Evolutionary conservation across 1,284 basidiomycete genomes (phyloP).

Genomic region (Boletus smithii): DNA sequence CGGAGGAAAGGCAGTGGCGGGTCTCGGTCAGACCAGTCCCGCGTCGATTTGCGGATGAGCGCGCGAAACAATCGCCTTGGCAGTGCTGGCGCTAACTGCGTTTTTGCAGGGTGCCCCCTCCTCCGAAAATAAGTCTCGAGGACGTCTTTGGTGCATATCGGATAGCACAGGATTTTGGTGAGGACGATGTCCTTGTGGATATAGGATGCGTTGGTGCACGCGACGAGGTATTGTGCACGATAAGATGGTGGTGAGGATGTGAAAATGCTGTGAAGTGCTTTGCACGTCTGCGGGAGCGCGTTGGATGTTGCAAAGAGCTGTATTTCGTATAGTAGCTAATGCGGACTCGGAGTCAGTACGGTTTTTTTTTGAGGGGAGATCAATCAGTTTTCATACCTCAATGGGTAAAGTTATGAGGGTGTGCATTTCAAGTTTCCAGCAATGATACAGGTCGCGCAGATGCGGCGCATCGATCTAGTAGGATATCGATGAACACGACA

Average conservation of each 20-base stretch:
- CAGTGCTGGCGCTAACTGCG: slow-evolving; percentile 38
- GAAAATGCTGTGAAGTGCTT: slow-evolving; percentile 51
- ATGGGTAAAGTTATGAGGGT: slow-evolving; percentile 41
- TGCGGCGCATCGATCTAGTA: too few relatives aligned
- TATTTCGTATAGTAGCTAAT: slow-evolving; percentile 70
- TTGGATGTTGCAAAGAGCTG: slow-evolving; percentile 64
- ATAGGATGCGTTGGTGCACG: slow-evolving; percentile 29
- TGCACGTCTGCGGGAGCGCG: slow-evolving; percentile 54
- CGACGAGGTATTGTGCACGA: slow-evolving; percentile 58
- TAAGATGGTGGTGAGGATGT: slow-evolving; percentile 49
- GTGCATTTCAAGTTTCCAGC: slow-evolving; percentile 9
- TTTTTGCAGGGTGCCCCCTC: neutral
- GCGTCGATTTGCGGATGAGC: slow-evolving; percentile 33
- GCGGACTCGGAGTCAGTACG: neutral
- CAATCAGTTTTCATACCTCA: slow-evolving; percentile 38
- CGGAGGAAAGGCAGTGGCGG: slow-evolving; percentile 61
- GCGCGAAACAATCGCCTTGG: slow-evolving; percentile 61
- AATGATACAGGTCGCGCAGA: neutral
- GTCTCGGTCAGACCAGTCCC: slow-evolving; percentile 42
- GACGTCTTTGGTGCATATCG: slow-evolving; percentile 57
- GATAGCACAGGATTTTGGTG: slow-evolving; percentile 58
- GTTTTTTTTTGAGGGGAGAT: neutral
- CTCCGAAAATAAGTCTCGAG: slow-evolving; percentile 47
- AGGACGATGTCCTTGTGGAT: slow-evolving; percentile 29
- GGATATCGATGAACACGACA: too few relatives aligned